phyloP scores from a whole-genome alignment of 306 rosid genomes.

The Canavalia ensiformis region DNA sequence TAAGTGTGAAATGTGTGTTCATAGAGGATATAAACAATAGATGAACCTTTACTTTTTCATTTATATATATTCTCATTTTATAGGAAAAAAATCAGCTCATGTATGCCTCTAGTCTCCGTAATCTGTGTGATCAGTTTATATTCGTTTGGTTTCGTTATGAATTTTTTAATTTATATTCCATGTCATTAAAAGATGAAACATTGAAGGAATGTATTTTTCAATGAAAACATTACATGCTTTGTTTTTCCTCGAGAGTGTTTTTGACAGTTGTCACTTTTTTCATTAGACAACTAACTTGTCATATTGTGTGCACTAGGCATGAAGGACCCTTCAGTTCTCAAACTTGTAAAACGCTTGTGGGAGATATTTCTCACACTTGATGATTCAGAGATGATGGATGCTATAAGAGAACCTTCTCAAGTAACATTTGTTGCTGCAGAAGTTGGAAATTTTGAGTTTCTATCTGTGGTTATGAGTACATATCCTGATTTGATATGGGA shows the following conservation, averaged over 20 bases:
- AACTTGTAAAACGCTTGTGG: constrained; percentile 47
- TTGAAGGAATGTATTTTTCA: no score
- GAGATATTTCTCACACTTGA: background rate
- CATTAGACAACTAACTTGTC: background rate
- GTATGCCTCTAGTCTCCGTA: no score
- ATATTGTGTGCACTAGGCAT: constrained; percentile 17
- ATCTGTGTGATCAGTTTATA: no score
- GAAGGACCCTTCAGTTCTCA: constrained; percentile 25
- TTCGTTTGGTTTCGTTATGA: no score
- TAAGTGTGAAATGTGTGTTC: no score
- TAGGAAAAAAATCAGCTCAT: no score
- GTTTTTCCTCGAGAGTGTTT: background rate
- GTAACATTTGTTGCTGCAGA: constrained; percentile 47
- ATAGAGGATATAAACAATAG: no score
- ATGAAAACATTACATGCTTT: background rate
- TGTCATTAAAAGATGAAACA: background rate
- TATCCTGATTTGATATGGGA: constrained; percentile 61
- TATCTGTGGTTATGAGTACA: constrained; percentile 47
- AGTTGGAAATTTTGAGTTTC: constrained; percentile 59
- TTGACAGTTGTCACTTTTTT: background rate
- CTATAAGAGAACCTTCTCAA: constrained; percentile 42
- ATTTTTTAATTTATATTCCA: background rate
- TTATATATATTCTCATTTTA: no score
- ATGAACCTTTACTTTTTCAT: no score
- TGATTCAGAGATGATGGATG: background rate